phyloP scores from a whole-genome alignment of 129 eudicot genomes.

The Escallonia rubra region DNA sequence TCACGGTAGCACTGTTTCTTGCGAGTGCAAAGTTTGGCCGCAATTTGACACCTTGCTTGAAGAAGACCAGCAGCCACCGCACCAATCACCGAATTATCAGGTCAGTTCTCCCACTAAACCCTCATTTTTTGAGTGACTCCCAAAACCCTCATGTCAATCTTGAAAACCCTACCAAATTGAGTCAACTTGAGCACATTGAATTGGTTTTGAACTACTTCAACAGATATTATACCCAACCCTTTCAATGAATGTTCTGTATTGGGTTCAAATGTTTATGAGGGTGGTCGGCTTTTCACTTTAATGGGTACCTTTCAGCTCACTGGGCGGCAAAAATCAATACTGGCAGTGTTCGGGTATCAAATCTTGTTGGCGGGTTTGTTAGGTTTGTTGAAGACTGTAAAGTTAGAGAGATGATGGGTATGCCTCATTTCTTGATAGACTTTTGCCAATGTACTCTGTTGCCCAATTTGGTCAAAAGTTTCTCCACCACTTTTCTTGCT shows the following conservation, averaged over 20 bases:
- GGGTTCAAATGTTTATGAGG: not conserved
- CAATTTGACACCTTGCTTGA: not conserved
- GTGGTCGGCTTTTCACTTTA: slow-evolving; percentile 1
- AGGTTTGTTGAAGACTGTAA: slow-evolving; percentile 3
- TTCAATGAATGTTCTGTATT: not conserved
- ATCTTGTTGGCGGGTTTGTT: slow-evolving; percentile 13
- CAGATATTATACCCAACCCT: not conserved
- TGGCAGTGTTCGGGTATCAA: slow-evolving; percentile 7
- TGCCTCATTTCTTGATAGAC: slow-evolving; percentile 13
- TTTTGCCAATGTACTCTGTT: slow-evolving; percentile 53
- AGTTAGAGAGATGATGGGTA: slow-evolving; percentile 29
- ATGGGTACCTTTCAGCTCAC: slow-evolving; percentile 24
- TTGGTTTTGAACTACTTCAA: not conserved
- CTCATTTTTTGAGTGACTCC: not conserved
- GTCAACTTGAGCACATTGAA: too few relatives aligned
- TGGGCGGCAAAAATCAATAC: slow-evolving; percentile 1
- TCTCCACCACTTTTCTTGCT: slow-evolving; percentile 21
- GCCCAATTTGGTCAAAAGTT: slow-evolving; percentile 42
- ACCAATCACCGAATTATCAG: not conserved
- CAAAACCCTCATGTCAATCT: slow-evolving; percentile 3
- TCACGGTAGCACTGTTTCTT: too few relatives aligned
- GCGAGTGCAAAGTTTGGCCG: too few relatives aligned
- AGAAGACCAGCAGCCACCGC: not conserved
- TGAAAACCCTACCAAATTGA: too few relatives aligned
- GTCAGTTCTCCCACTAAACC: not conserved